Base-by-base conservation (phyloP, 2,329 filamentous ascomycete genomes). In the Rachicladosporium sp. region DNA sequence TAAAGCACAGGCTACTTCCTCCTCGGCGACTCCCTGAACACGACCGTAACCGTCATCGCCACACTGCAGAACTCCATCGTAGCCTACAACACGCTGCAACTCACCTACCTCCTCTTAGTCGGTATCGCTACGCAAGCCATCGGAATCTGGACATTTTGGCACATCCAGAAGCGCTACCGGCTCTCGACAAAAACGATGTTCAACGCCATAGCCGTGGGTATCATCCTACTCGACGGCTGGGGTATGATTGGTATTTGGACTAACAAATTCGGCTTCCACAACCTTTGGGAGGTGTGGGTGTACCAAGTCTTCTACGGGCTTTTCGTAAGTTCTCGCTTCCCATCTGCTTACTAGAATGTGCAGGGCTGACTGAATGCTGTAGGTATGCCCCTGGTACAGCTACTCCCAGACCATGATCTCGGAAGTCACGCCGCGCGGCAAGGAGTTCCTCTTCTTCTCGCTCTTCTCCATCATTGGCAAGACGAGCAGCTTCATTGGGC, bases 341-440 rank as follows among this genome's bases (percentile, higher is more conserved):
- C 8, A 7, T 27, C 23, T 27, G 23, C 23, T 27, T 27, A 27
- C 4, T 27, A 27, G 23, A 27, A 27, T 7, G 23, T 27, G 23
- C 23, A 27, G 23, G 23, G 23, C 23, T 27, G 23, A 27, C 23
- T 27, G 23, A 27, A 27, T 27, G 23, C 23, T 27, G 4, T 27
- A 27, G 23, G 23, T 81, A 4, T 80, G 77, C 46, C 77, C 78
- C 0, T 82, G 77, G 77, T 82, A 81, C 56, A 76, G 73, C 35
- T 82, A 82, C 57, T 74, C 70, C 0, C 78, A 82, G 53, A 81
- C 78, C 50, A 78, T 82, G 70, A 82, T 82, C 47, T 75, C 71
- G 2, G 78, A 80, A 48, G 76, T 82, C 2, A 80, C 77, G 0
- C 78, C 78, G 0, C 66, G 74, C 4, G 78, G 78, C 30, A 76